These are phyloP conservation scores for Begonia peltatifolia DNA, from an alignment of 306 rosid species.

Conservation along the genomic window DNA sequence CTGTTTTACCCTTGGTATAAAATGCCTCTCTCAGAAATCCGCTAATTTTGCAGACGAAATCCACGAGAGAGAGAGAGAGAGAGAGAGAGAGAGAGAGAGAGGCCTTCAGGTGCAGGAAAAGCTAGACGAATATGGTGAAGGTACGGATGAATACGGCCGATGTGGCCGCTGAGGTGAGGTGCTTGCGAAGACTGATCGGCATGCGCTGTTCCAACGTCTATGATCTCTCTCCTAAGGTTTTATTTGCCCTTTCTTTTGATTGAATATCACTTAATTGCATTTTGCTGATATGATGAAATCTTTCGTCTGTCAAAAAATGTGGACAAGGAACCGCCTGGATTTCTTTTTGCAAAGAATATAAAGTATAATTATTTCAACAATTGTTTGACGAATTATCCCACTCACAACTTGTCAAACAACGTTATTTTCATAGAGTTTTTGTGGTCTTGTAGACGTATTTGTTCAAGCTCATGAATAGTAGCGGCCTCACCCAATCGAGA, in stretches of 20 bases:
- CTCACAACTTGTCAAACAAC: no score
- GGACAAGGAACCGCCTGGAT: no score
- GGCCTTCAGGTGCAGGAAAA: no score
- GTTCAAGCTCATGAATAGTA: conserved; percentile 86
- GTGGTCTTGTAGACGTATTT: conserved; percentile 56
- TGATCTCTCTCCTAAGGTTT: conserved; percentile 87
- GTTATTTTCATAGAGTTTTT: not conserved
- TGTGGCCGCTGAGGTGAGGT: conserved; percentile 95
- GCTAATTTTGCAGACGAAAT: no score
- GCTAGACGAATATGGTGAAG: conserved; percentile 60
- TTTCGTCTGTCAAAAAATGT: no score
- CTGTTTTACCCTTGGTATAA: no score
- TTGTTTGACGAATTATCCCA: not conserved
- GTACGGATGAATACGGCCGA: conserved; percentile 99
- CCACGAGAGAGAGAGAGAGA: no score
- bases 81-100: no score
- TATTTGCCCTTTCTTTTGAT: not conserved
- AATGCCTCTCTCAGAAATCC: no score
- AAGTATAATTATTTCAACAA: no score
- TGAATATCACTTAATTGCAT: not conserved
- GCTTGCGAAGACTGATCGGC: conserved; percentile 69
- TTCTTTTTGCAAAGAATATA: no score
- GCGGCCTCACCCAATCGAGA: conserved; percentile 87
- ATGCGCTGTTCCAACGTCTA: conserved; percentile 97
- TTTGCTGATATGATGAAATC: not conserved